Evolutionary conservation across 73 alveolate genomes (phyloP).

Genomic region (Paramecium sexaurelia): DNA sequence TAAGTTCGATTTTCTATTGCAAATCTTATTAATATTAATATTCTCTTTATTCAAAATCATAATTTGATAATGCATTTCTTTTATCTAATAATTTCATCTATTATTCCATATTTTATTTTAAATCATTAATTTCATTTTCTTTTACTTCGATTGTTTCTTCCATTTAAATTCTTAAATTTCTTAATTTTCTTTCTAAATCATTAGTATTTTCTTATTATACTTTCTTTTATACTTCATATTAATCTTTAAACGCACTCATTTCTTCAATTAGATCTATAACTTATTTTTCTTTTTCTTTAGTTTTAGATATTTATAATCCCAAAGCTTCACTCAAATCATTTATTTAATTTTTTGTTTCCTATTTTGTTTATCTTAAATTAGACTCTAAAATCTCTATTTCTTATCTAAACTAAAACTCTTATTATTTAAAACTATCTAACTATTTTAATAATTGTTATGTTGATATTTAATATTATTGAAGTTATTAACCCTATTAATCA

Average conservation of each 20-base stretch:
- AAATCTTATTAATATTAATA: neutral
- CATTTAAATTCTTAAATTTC: neutral
- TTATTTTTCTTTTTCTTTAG: conserved; percentile 36
- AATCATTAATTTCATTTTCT: conserved; percentile 40
- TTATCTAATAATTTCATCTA: conserved; percentile 43
- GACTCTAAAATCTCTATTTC: neutral
- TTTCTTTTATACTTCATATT: conserved; percentile 46
- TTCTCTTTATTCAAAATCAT: conserved; percentile 54
- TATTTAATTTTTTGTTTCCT: conserved; percentile 4
- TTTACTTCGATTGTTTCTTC: conserved; percentile 23
- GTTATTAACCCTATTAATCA: neutral
- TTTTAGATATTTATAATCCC: neutral
- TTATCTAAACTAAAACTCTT: neutral
- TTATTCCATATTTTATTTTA: conserved; percentile 26
- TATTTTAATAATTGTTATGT: neutral
- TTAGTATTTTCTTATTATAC: neutral
- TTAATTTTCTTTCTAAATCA: conserved; percentile 27
- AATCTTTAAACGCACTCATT: conserved; percentile 37
- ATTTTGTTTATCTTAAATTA: neutral
- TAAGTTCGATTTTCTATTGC: neutral
- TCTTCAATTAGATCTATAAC: conserved; percentile 25
- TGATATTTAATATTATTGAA: neutral
- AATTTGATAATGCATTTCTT: conserved; percentile 1
- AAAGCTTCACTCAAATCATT: conserved; percentile 25
- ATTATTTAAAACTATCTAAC: conserved; percentile 22